Evolutionary conservation across 805 yeast genomes (phyloP).

Genomic region (Candida wancherniae): DNA sequence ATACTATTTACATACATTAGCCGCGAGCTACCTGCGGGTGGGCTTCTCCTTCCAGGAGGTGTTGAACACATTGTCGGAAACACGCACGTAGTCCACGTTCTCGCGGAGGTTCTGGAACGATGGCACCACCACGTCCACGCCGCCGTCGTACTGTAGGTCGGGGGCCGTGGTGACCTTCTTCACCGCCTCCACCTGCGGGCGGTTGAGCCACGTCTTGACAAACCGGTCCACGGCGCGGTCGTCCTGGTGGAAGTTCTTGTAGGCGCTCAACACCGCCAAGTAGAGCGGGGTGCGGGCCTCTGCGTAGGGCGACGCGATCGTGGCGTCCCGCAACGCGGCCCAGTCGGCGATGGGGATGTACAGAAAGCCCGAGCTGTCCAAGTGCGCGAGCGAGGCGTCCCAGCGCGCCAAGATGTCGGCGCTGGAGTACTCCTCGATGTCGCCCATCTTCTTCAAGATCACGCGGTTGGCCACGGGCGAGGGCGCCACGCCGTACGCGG

Average conservation of each 20-base stretch:
- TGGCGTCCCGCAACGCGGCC: constrained; percentile 79
- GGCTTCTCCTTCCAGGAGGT: constrained; percentile 6
- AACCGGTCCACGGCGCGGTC: constrained; percentile 26
- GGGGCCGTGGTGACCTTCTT: constrained; percentile 21
- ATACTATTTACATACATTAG: too few relatives aligned
- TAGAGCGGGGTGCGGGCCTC: constrained; percentile 34
- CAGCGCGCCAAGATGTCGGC: constrained; percentile 54
- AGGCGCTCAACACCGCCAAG: constrained; percentile 14
- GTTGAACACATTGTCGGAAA: constrained; percentile 4
- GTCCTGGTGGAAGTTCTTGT: constrained; percentile 39
- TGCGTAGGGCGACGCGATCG: constrained; percentile 43
- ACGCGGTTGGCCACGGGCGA: constrained; percentile 72
- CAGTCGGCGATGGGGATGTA: constrained; percentile 81
- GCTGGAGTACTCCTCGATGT: constrained; percentile 46
- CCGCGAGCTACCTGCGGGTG: constrained; percentile 1
- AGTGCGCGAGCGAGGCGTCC: constrained; percentile 43
- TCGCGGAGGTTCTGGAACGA: constrained; percentile 22
- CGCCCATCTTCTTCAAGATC: constrained; percentile 66
- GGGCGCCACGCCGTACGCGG: constrained; percentile 50
- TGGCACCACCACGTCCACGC: constrained; percentile 20
- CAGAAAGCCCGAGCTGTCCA: constrained; percentile 50
- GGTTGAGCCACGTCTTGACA: constrained; percentile 28
- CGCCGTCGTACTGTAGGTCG: constrained; percentile 14
- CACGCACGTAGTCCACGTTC: constrained; percentile 24
- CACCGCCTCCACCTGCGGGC: constrained; percentile 20